Conservation (phyloP, 2,329 filamentous ascomycete genomes). For the Talaromyces marneffei region DNA sequence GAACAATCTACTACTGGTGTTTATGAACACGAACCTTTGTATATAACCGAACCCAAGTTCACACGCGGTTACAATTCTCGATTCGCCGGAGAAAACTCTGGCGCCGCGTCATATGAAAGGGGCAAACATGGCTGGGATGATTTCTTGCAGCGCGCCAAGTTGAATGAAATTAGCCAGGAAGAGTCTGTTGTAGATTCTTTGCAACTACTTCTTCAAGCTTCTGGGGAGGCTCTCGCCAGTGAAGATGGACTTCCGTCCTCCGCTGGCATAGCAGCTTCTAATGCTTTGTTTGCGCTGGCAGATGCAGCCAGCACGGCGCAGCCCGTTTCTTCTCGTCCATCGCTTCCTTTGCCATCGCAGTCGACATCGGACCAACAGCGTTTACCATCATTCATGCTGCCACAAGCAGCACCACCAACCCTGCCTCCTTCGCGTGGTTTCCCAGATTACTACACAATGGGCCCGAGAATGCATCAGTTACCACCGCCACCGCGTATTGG, state of each 20-base stretch:
- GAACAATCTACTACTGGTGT: constrained; percentile 28
- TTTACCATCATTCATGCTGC: constrained; percentile 27
- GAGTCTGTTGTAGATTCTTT: constrained; percentile 22
- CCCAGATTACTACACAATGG: constrained; percentile 34
- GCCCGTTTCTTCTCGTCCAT: constrained; percentile 29
- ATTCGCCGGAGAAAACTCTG: constrained; percentile 29
- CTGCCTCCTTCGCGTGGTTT: constrained; percentile 31
- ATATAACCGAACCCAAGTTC: constrained; percentile 22
- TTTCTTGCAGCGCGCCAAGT: constrained; percentile 35
- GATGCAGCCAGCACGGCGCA: constrained; percentile 24
- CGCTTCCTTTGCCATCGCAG: constrained; percentile 1
- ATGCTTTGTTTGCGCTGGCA: constrained; percentile 32
- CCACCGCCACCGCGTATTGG: constrained; percentile 36
- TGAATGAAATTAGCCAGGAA: constrained; percentile 32
- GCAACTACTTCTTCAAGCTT: constrained; percentile 27
- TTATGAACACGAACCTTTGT: constrained; percentile 24
- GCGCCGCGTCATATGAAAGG: constrained; percentile 31
- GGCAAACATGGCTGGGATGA: constrained; percentile 36
- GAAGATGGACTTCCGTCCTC: constrained; percentile 10
- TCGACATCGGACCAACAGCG: constrained; percentile 16
- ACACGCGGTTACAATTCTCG: constrained; percentile 33
- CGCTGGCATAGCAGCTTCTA: constrained; percentile 16
- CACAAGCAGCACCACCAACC: constrained; percentile 23
- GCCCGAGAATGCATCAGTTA: constrained; percentile 32
- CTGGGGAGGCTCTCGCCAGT: constrained; percentile 19